phyloP scores from a whole-genome alignment of 768 basidiomycete genomes.

The Tylopilus cervinicoccineus region DNA sequence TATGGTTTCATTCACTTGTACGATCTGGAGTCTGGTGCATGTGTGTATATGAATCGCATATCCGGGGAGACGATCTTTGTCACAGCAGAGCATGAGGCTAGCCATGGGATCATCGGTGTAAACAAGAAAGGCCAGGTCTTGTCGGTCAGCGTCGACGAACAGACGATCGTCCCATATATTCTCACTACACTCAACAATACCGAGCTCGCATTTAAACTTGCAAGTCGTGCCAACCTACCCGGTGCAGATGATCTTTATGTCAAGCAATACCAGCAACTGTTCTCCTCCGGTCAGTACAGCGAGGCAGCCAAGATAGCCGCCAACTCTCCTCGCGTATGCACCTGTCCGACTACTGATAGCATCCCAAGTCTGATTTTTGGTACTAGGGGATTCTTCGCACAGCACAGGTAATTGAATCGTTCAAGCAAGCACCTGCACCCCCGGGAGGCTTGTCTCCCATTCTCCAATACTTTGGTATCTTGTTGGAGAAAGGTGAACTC shows the following conservation, averaged over 20 bases:
- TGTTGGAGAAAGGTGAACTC: slow-evolving; percentile 97
- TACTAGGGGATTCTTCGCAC: slow-evolving; percentile 89
- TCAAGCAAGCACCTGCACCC: slow-evolving; percentile 91
- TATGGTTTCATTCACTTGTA: slow-evolving; percentile 99
- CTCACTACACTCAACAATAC: slow-evolving; percentile 92
- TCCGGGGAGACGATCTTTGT: slow-evolving; percentile 99
- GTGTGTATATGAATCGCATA: slow-evolving; percentile 99
- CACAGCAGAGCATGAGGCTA: slow-evolving; percentile 92
- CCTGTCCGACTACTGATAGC: neutral
- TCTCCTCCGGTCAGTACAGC: slow-evolving; percentile 81
- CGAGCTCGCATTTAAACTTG: slow-evolving; percentile 96
- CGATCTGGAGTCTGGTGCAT: slow-evolving; percentile 94
- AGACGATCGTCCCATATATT: slow-evolving; percentile 94
- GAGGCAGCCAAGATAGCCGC: slow-evolving; percentile 98
- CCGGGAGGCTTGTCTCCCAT: slow-evolving; percentile 92
- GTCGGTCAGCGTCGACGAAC: slow-evolving; percentile 94
- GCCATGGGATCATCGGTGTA: slow-evolving; percentile 95
- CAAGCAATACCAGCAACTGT: slow-evolving; percentile 89
- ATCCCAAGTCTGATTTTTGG: slow-evolving; percentile 4
- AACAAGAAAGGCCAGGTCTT: slow-evolving; percentile 99
- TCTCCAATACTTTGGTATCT: slow-evolving; percentile 95
- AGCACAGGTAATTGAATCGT: slow-evolving; percentile 91
- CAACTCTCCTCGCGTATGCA: slow-evolving; percentile 82
- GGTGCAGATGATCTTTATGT: slow-evolving; percentile 97
- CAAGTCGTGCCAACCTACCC: slow-evolving; percentile 92